Base-by-base conservation (phyloP, 148 eudicot species). In the Rhododendron kiyosumense region DNA sequence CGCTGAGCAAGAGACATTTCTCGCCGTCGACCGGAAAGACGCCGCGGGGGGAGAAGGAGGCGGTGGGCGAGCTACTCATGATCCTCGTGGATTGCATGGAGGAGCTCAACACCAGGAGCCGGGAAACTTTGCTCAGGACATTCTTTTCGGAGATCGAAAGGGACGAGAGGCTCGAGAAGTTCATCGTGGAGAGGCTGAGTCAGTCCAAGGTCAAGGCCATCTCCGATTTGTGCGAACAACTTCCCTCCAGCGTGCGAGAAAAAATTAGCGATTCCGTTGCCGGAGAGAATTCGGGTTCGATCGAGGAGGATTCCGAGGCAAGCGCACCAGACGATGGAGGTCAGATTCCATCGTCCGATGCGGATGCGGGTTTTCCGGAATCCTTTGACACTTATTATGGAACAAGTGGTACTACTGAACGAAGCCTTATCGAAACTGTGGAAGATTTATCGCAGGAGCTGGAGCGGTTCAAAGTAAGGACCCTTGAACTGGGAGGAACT, bases 381-480 rank as follows among this genome's bases (percentile, higher is more conserved):
- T 26, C 32, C 3, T 45, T 57, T 0, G 24, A 48, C 0, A 38
- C 28, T 73, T 57, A 41, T 81, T 57, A 41, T 81, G 84, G 59
- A 26, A 22, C 13, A 48, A 48, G 51, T 2, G 7, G 77, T 43
- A 14, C 15, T 1, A 22, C 78, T 4, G 69, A 81, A 32, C 63
- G 88, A 11, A 26, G 86, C 46, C 3, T 87, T 17, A 38, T 65
- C 2, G 88, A 83, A 51, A 77, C 86, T 2, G 86, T 87, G 63
- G 88, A 87, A 9, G 88, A 79, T 52, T 67, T 84, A 1, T 78
- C 88, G 34, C 81, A 51, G 61, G 74, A 79, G 79, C 86, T 87
- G 41, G 88, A 87, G 67, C 32, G 86, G 24, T 87, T 87, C 84
- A 87, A 83, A 87, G 82, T 87, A 2, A 87, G 17, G 48, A 87